Conservation (phyloP, 1,284 basidiomycete genomes). For the Ustilago cynodontis region DNA sequence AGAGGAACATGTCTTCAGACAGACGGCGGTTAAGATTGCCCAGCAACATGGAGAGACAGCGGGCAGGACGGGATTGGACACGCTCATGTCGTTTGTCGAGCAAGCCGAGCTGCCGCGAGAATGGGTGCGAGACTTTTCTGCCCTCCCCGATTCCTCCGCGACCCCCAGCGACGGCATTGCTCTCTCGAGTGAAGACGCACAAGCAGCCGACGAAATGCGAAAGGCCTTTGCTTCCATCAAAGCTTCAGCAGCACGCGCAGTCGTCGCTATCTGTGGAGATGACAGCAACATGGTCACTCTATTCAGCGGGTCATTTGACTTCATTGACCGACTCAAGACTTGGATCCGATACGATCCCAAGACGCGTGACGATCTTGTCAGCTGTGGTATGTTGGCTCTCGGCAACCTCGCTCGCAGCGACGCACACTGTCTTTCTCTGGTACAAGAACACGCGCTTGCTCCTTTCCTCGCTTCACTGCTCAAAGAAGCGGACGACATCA, state of each 20-base stretch:
- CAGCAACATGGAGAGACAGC: not conserved
- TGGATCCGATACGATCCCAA: slow-evolving; percentile 76
- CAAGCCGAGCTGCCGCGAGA: slow-evolving; percentile 32
- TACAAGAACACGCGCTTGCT: slow-evolving; percentile 51
- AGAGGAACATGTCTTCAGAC: slow-evolving; percentile 37
- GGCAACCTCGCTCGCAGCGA: slow-evolving; percentile 80
- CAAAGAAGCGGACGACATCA: slow-evolving; percentile 46
- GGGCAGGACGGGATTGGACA: slow-evolving; percentile 24
- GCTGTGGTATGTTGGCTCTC: slow-evolving; percentile 83
- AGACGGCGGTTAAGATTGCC: slow-evolving; percentile 16
- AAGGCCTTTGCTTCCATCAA: slow-evolving; percentile 85
- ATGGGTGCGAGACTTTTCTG: slow-evolving; percentile 34
- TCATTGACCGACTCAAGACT: slow-evolving; percentile 79
- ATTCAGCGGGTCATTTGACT: slow-evolving; percentile 70
- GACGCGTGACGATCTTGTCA: slow-evolving; percentile 80
- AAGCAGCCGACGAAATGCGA: slow-evolving; percentile 72
- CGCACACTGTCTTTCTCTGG: slow-evolving; percentile 56
- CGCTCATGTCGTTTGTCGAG: slow-evolving; percentile 58
- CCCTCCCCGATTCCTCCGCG: not conserved
- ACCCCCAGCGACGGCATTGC: not conserved
- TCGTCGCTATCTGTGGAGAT: slow-evolving; percentile 86
- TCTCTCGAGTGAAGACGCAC: slow-evolving; percentile 26
- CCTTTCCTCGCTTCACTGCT: slow-evolving; percentile 54
- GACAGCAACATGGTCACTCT: slow-evolving; percentile 81
- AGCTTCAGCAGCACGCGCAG: slow-evolving; percentile 82